Evolutionary conservation across 768 basidiomycete genomes (phyloP), one percentile per base, ranked within the genome.

Genomic region (Boletus speciosus): DNA sequence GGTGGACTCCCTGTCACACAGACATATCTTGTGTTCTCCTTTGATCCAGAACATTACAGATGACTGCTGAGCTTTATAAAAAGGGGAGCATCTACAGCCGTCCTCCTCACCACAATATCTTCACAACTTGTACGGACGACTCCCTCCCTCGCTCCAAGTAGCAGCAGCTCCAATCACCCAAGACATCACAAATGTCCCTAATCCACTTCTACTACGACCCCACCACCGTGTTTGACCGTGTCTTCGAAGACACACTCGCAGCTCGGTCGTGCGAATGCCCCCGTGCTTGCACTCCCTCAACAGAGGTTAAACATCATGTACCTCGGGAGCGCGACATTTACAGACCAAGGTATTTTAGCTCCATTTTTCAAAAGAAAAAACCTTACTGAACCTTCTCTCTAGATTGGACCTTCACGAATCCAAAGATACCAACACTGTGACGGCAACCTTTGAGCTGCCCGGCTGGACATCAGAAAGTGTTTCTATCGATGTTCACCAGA

Each of bases 401-500:
- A 78, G 74, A 41, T 61, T 83, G 71, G 76, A 84, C 56, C 51
- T 83, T 2, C 70, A 76, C 48, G 79, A 81, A 61, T 71, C 76
- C 47, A 58, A 70, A 14, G 71, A 74, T 1, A 61, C 62, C n/a
- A 76, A 76, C 56, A 53, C 59, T 21, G 74, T 82, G 27, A 80
- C 77, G 2, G 81, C 79, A 11, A 75, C 75, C 7, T 80, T 84
- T 52, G 84, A 83, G 59, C 66, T 82, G 2, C 82, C 82, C 5
- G 81, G 82, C 10, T 62, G 82, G 49, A 77, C 73, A 49, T 78
- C 79, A 50, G 75, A 78, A 39, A 71, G 75, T 45, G 72, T 83
- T 41, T 60, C 67, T 31, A 76, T 83, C 48, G 75, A 81, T 49
- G 64, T 81, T n/a, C 73, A 75, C 38, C 74, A 78, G 55, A 72